Conservation (phyloP, 306 rosid species). For the Quercus alba region DNA sequence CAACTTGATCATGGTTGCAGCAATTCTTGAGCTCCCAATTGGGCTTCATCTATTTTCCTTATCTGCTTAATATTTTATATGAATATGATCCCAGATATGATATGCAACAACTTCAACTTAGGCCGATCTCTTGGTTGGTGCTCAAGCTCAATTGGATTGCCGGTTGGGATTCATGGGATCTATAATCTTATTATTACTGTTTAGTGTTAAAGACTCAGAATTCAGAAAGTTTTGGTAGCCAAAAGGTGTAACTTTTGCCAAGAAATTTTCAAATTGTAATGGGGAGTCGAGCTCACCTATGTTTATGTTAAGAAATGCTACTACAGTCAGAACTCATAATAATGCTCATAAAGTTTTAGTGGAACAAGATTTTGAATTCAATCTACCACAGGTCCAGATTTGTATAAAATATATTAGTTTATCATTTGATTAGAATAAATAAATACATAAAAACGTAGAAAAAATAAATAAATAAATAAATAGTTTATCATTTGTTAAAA, state of each 20-base stretch:
- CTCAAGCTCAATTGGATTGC: no score
- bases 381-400: no score
- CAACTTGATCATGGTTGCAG: slow-evolving; percentile 67
- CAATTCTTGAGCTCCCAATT: slow-evolving; percentile 63
- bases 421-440: no score
- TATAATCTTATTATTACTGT: neutral
- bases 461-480: no score
- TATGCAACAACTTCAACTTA: neutral
- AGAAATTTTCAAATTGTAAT: neutral
- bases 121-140: neutral
- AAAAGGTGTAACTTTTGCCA: neutral
- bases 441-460: no score
- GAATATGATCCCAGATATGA: neutral
- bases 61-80: neutral
- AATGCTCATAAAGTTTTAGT: no score
- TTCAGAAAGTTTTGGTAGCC: neutral
- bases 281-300: neutral
- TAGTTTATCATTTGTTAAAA: no score
- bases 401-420: no score
- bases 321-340: no score
- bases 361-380: no score
- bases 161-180: slow-evolving; percentile 11
- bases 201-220: neutral
- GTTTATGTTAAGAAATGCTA: no score
- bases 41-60: slow-evolving; percentile 36